Percentiles rank a stretch among this genome's conserved stretches.
Conservation (phyloP, 2,329 filamentous ascomycete genomes). For the Drechslerella coelobrocha region DNA sequence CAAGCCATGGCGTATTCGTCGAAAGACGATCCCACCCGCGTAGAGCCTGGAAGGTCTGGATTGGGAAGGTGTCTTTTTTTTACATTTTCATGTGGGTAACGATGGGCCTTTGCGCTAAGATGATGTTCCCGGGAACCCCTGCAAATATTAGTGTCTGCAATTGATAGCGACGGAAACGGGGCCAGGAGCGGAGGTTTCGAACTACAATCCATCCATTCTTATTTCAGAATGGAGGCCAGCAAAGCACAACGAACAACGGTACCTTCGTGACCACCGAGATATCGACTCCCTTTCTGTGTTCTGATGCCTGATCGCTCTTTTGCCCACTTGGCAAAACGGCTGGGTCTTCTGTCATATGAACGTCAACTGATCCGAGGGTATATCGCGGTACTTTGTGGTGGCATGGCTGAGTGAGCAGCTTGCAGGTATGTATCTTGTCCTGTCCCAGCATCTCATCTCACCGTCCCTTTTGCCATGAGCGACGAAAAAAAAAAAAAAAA, state of each 20-base stretch:
- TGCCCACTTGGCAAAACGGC: constrained; percentile 26
- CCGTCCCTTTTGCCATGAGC: constrained; percentile 35
- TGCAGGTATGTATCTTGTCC: constrained; percentile 50
- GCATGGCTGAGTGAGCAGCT: constrained; percentile 23
- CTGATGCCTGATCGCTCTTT: constrained; percentile 47
- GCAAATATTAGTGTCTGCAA: constrained; percentile 31
- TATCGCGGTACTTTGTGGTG: constrained; percentile 18
- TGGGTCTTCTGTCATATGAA: constrained; percentile 35
- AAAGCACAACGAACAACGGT: constrained; percentile 16
- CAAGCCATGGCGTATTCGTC: not conserved
- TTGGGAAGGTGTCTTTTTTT: constrained; percentile 39
- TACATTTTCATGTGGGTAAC: constrained; percentile 23
- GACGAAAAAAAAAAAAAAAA: not conserved
- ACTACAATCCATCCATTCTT: constrained; percentile 26
- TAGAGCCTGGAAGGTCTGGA: constrained; percentile 31
- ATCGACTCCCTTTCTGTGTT: constrained; percentile 25
- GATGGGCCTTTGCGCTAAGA: constrained; percentile 14
- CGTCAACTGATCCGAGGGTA: constrained; percentile 13
- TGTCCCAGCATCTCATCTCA: constrained; percentile 7
- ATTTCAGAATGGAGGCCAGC: constrained; percentile 28
- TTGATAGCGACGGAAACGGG: constrained; percentile 40
- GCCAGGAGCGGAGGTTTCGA: constrained; percentile 48
- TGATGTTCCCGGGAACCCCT: constrained; percentile 31
- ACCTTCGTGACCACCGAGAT: constrained; percentile 21
- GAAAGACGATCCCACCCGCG: constrained; percentile 16